Conservation (phyloP, 2,329 filamentous ascomycete genomes). For the Ceratocystis albifundus region DNA sequence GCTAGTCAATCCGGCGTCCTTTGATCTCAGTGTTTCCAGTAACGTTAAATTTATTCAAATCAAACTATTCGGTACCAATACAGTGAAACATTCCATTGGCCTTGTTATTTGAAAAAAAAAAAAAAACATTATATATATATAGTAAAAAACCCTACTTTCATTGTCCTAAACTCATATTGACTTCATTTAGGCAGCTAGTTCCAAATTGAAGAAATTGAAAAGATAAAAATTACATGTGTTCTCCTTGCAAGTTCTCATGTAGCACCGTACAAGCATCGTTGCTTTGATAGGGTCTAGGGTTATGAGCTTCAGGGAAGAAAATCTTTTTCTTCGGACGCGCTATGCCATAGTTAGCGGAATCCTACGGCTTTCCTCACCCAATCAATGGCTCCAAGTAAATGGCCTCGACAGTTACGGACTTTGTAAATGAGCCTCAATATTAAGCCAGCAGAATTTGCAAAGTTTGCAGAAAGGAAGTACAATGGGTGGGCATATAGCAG, state of each 20-base stretch:
- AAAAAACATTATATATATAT: too few species aligned
- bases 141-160: too few species aligned
- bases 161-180: too few species aligned
- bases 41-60: too few species aligned
- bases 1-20: too few species aligned
- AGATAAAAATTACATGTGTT: background rate
- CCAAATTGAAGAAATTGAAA: background rate
- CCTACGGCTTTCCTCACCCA: conserved; percentile 4
- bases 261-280: background rate
- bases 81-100: background rate
- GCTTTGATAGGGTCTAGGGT: background rate
- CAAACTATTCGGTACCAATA: too few species aligned
- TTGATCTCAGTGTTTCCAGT: too few species aligned
- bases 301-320: background rate
- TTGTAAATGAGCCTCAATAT: conserved; percentile 6
- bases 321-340: background rate
- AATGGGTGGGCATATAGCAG: background rate
- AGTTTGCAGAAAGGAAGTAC: background rate
- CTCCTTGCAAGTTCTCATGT: background rate
- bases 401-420: background rate
- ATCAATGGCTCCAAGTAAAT: background rate
- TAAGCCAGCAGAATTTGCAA: background rate
- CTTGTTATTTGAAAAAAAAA: too few species aligned
- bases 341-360: conserved; percentile 3
- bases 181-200: too few species aligned